Conservation (phyloP, 75 land plant genomes). For the Cryptomeria japonica region DNA sequence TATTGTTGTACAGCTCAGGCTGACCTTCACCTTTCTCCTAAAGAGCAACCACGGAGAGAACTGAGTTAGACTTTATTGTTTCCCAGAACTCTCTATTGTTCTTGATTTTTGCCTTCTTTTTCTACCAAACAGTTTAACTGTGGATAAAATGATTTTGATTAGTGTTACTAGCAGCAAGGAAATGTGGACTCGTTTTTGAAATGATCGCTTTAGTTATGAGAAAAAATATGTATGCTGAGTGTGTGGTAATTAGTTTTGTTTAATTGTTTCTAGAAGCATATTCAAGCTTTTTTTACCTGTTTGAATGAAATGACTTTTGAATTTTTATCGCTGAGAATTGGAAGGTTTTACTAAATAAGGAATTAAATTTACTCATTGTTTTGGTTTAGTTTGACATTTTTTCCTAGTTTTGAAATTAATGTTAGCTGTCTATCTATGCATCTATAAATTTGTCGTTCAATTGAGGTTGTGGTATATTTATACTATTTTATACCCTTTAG, state of each 20-base stretch:
- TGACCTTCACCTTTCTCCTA: not conserved
- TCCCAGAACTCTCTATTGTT: not conserved
- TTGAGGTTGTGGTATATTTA: not conserved
- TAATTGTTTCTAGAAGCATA: not conserved
- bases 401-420: not conserved
- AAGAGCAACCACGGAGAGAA: not conserved
- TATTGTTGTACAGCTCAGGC: not conserved
- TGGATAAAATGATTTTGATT: not conserved
- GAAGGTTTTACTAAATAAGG: not conserved
- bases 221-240: not conserved
- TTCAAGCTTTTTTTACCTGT: not conserved
- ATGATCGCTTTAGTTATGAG: not conserved
- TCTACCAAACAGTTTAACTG: not conserved
- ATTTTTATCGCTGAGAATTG: not conserved
- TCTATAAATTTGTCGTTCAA: not conserved
- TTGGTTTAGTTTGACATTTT: not conserved
- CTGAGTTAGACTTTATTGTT: not conserved
- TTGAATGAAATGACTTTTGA: not conserved
- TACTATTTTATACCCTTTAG: not conserved
- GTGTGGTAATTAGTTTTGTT: not conserved
- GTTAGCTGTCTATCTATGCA: not conserved
- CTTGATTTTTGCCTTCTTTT: not conserved
- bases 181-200: not conserved
- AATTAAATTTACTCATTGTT: not conserved
- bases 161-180: not conserved